Base-by-base conservation (phyloP, 805 yeast genomes). In the Pichia eremophila region DNA sequence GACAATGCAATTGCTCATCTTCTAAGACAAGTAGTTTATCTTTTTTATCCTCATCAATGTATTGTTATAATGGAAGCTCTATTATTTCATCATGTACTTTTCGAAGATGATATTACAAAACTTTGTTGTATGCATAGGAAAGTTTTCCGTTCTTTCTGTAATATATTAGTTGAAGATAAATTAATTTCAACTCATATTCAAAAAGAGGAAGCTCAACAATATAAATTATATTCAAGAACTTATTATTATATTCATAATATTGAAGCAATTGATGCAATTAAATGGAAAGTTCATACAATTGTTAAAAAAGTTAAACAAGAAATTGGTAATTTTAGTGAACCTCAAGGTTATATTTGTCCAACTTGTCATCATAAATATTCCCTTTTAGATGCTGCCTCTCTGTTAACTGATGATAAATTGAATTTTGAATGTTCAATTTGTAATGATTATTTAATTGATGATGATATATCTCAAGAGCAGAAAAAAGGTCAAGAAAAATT, bases 291-390 rank as follows among this genome's bases (percentile, higher is more conserved):
- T 50, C 96, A 91, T 63, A 78, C 85, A 42, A 75, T 93, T 28
- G 97, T 87, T 14, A 83, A 82, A 55, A 64, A 73, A 46, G 72
- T 90, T 47, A 87, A 87, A 60, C 86, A 84, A 53, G 95, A 89
- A 58, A 76, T 91, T 67, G 81, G 87, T 45, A 85, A 81, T 53
- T 85, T 83, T 57, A 81, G 88, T 27, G 90, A 88, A 55, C 95
- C 97, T 1, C 95, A 93, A 59, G 99, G 98, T 3, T 93, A 85
- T 61, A 75, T 86, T 50, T 93, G 99, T 62, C 90, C 95, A 9
- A 70, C 83, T 25, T 93, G 99, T 67, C 77, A 79, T 45, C 77
- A 85, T 18, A 83, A 85, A 62, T 90, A 83, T 58, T 75, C 90
- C 8, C 87, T 93, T 55, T 63, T 93, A 53, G 98, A 93, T 62